Base-by-base conservation (phyloP, 2,329 filamentous ascomycete genomes). In the Diaporthe sp. region DNA sequence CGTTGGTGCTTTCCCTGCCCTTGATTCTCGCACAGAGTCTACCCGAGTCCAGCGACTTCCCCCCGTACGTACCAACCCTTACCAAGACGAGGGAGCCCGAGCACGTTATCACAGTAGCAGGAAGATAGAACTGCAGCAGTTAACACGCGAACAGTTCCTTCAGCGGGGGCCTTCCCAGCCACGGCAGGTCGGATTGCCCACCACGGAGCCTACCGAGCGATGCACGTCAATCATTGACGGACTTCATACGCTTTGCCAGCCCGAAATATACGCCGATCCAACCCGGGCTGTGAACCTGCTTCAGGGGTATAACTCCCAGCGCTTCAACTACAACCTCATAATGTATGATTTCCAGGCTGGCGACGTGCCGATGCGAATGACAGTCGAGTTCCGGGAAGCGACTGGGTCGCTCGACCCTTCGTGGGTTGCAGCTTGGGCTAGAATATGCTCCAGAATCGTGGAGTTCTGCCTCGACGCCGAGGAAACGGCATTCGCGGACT, bases 271-370 rank as follows among this genome's bases (percentile, higher is more conserved):
- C 28, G 7, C 0, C 0, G 25, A 53, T 1, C 13, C 62, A 25
- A 22, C 28, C 2, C 44, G 44, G 12, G 28, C 44, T 8, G 46
- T 28, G 8, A 8, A 28, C 1, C 4, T 22, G 28, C 8, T 67
- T 0, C 9, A 5, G 0, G 22, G 31, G 17, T 13, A 13, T 9
- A 8, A 2, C 6, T 2, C 1, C 2, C 6, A 53, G 22, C 31
- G 44, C 0, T 25, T n/a, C 12, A 68, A 53, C 12, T 68, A 68
- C 28, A 68, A 68, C 1, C 15, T 25, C 31, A 5, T 1, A 5
- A 13, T 22, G 2, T 68, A 68, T 5, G n/a, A 46, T 2, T 53
- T 39, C 3, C 12, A 5, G 2, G 3, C 19, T 10, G 46, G 10
- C 22, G 13, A n/a, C 2, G 4, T 7, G 4, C 19, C 10, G 2